Evolutionary conservation across 2,329 filamentous ascomycete genomes (phyloP), one percentile per base, ranked within the genome.

Genomic region (Nemania bipapillata): DNA sequence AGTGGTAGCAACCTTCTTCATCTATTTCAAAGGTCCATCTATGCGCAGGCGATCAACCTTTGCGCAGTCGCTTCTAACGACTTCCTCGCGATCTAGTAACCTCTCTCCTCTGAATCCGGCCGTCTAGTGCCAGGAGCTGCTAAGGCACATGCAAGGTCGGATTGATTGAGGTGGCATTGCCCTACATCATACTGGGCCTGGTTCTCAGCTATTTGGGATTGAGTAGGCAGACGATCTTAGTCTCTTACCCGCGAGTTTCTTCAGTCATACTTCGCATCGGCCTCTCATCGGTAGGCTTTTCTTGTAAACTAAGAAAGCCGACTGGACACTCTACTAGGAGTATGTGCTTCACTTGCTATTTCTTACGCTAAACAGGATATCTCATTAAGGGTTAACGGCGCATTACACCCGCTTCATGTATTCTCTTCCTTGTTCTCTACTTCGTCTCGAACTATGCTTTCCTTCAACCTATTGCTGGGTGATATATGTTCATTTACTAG

Each of bases 1-100:
- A 4, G 82, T 85, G 9, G 81, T 84, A 50, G 84, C 86, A 0
- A 85, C 88, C 2, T 87, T 86, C 69, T 73, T 85, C 20, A 85
- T 89, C 71, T 89, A 87, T 73, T 83, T 80, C 79, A 85, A 87
- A 69, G 87, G 87, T 0, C 84, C 86, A 0, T 75, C 79, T 9
- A 83, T 89, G 37, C 80, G 87, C 3, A 81, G 77, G 32, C 81
- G 80, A 47, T 86, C 84, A 35, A 81, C 83, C 40, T 88, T 89
- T 74, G 86, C 86, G 4, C 88, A 91, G 79, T 73, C 73, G 3
- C 65, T 76, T 26, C 45, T 24, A 8, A 45, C 30, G 22, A 4
- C 7, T 30, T n/a, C n/a, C 5, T 12, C 49, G 12, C 42, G 4
- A 24, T 28, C 40, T 22, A 26, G 24, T 26, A 4, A 3, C 2